Base-by-base conservation (phyloP, 2,329 filamentous ascomycete species). In the Alternaria atra region DNA sequence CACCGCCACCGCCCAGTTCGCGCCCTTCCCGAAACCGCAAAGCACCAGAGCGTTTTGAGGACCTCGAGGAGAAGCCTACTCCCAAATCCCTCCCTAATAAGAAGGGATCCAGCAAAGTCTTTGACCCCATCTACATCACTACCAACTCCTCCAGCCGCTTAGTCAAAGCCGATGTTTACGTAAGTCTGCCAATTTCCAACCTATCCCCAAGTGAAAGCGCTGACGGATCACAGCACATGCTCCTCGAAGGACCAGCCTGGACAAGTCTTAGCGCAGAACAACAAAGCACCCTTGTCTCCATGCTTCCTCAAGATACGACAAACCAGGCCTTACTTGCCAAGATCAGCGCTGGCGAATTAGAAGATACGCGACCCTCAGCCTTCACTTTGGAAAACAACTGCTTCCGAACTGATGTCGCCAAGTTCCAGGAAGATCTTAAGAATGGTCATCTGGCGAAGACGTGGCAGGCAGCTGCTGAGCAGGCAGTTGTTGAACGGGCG, bases 381-480 rank as follows among this genome's bases (percentile, higher is more conserved):
- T 72, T 73, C 32, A 66, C 53, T 17, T 46, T 64, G 6, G 65
- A 52, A 71, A 83, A 75, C 23, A 78, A 80, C 46, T 80, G 82
- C 58, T 86, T 87, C 75, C 81, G 83, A 23, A 83, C 83, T 20
- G 84, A 82, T 43, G 73, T 88, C 39, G 82, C 84, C 17, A 80
- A 83, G 52, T 89, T 86, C 70, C 83, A 88, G 69, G 72, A 82
- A 4, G 86, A 90, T 65, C 78, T 90, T 1, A 74, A 74, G 23
- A 79, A 82, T 27, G 88, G 88, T 2, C 82, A 81, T 51, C 84
- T 88, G 64, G 83, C 84, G n/a, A 83, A 84, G 9, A 80, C 81
- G 52, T 90, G 87, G 87, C 80, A 85, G 59, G 78, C 77, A 2
- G 79, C 86, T 57, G 88, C 88, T 13, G 77, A 81, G 34, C 74